A percentile compares a stretch with the other conserved stretches of the same genome.
Conservation (phyloP, 1,284 basidiomycete species). For the Phylloboletellus chloephorus region DNA sequence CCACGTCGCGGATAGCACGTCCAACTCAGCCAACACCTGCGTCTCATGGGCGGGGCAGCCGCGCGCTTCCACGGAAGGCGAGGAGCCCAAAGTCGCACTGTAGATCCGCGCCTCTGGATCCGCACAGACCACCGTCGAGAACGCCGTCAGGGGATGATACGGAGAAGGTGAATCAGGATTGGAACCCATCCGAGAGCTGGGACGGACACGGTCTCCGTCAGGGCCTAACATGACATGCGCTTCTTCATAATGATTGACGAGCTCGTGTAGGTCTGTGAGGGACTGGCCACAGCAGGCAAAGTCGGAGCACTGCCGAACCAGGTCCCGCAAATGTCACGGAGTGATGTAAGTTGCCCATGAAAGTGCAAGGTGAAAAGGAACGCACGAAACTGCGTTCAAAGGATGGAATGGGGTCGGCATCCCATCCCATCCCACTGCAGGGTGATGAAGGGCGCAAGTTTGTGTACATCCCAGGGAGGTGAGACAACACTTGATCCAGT, state of each 20-base stretch:
- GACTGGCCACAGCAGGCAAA: constrained; percentile 61
- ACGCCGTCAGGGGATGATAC: constrained; percentile 7
- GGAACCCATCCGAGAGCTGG: constrained; percentile 9
- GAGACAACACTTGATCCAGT: neutral
- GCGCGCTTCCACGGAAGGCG: neutral
- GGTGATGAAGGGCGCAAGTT: constrained; percentile 5
- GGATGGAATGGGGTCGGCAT: constrained; percentile 1
- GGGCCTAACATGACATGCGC: constrained; percentile 43
- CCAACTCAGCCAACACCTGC: constrained; percentile 1
- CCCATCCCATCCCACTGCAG: constrained; percentile 11
- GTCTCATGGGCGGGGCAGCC: neutral
- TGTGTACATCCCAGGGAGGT: neutral
- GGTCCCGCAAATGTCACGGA: neutral
- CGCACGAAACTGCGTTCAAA: constrained; percentile 21
- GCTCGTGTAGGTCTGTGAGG: constrained; percentile 59
- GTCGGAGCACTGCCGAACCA: constrained; percentile 45
- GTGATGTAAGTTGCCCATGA: neutral
- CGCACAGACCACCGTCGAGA: constrained; percentile 28
- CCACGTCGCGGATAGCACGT: constrained; percentile 8
- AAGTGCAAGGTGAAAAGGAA: neutral
- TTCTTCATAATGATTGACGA: constrained; percentile 65
- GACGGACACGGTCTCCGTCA: constrained; percentile 28
- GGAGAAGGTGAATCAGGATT: constrained; percentile 12
- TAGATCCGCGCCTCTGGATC: constrained; percentile 26
- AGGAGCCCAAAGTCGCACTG: neutral